phyloP scores from a whole-genome alignment of 148 eudicot species.

The Drosera capensis region DNA sequence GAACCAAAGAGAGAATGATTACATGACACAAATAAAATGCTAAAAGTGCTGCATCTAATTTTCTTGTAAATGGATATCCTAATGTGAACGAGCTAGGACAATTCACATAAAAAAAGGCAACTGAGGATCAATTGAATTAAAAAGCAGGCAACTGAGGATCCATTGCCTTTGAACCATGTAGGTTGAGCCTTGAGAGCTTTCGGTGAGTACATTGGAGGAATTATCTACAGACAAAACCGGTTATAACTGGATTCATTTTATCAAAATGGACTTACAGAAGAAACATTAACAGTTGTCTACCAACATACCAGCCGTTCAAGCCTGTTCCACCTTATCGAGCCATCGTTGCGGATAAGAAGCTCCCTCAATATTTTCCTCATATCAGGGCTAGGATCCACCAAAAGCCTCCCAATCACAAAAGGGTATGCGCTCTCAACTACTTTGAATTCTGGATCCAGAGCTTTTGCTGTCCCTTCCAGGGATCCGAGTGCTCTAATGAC shows the following conservation, averaged over 20 bases:
- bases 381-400: conserved; percentile 89
- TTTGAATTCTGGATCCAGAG: conserved; percentile 80
- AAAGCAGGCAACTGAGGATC: no score
- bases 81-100: no score
- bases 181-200: no score
- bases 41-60: no score
- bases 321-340: conserved; percentile 91
- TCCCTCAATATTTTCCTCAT: conserved; percentile 89
- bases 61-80: no score
- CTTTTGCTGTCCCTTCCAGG: conserved; percentile 97
- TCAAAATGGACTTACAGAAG: background rate
- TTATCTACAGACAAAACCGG: no score
- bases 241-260: background rate
- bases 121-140: no score
- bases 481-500: conserved; percentile 97
- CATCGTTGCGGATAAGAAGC: conserved; percentile 82
- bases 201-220: no score
- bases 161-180: no score
- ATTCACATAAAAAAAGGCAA: no score
- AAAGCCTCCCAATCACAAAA: conserved; percentile 81
- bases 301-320: conserved; percentile 78
- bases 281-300: conserved; percentile 1
- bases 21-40: no score
- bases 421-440: conserved; percentile 97
- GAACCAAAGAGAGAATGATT: no score